A percentile compares a stretch with the other conserved stretches of the same genome.
Conservation (phyloP, 257 asterid genomes). For the Solanum habrochaites region DNA sequence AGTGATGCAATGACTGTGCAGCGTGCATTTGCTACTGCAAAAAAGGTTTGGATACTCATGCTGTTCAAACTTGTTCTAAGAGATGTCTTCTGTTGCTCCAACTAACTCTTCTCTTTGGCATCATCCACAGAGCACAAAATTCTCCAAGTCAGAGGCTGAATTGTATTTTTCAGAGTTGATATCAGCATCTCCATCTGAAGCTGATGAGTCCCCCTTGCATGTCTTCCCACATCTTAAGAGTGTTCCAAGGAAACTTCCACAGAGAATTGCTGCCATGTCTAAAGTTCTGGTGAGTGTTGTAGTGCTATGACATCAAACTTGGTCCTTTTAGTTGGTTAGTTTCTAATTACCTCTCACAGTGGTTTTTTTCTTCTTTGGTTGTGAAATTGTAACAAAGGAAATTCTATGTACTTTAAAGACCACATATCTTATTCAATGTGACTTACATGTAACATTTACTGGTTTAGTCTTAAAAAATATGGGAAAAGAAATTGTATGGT, state of each 20-base stretch:
- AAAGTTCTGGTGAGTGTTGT: conserved; percentile 65
- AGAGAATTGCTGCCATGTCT: conserved; percentile 84
- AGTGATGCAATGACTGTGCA: conserved; percentile 84
- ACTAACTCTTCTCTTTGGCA: conserved; percentile 6
- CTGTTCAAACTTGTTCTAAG: not conserved
- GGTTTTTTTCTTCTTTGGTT: not conserved
- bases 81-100: conserved; percentile 6
- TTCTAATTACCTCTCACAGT: not conserved
- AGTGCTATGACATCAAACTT: not conserved
- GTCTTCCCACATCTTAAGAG: conserved; percentile 68
- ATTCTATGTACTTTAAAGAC: not conserved
- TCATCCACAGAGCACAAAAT: conserved; percentile 49
- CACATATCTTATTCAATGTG: not conserved
- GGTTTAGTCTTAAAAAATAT: not conserved
- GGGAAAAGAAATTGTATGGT: not conserved
- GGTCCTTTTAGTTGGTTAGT: not conserved
- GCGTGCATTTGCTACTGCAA: conserved; percentile 80
- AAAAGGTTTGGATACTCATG: conserved; percentile 35
- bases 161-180: conserved; percentile 58
- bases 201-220: conserved; percentile 30
- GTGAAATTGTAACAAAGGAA: not conserved
- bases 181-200: conserved; percentile 43
- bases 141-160: conserved; percentile 55
- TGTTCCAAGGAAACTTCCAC: conserved; percentile 61
- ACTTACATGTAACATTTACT: not conserved